Base-by-base conservation (phyloP, 148 eudicot genomes). In the Nepenthes mirabilis region DNA sequence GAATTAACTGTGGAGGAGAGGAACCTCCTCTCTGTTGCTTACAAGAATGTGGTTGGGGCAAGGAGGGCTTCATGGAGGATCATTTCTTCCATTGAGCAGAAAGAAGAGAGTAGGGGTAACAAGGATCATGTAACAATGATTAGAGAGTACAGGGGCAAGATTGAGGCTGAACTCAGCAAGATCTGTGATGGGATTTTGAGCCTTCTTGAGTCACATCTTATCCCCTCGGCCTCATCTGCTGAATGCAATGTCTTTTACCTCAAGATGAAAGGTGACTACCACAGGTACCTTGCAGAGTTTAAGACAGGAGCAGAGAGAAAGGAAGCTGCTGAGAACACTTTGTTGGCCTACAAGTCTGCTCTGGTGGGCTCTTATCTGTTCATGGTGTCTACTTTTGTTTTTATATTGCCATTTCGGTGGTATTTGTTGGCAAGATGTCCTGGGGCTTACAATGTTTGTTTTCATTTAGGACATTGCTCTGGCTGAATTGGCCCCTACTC, bases 311-410 rank as follows among this genome's bases (percentile, higher is more conserved):
- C 23, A 0, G 23, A 23, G 23, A 23, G 23, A 0, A 23, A 23
- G 23, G 23, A 23, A 23, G 23, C 23, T 23, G 23, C 23, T 23
- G 23, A 23, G 23, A 23, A 23, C 23, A 23, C 23, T 23, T 23
- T 23, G 83, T 45, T 70, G 62, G 95, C 95, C 62, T 87, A 87
- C 79, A 87, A 87, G 78, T 77, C 90, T 57, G 95, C 95, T 70
- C 95, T 81, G 84, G 95, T 83, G 62, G 53, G 80, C 47, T 45
- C 69, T 70, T 43, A 23, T 58, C 1, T 43, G 14, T 51, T 6
- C 13, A 9, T 33, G 52, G 54, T 23, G 34, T 53, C 56, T 2
- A 14, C 14, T 32, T 47, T 54, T 50, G 14, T 23, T 2, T 37
- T 36, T 62, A 7, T 9, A 6, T 36, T 0, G 53, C 34, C 12